Evolutionary conservation across 2,329 filamentous ascomycete species (phyloP).

Genomic region (Colletotrichum sp.): DNA sequence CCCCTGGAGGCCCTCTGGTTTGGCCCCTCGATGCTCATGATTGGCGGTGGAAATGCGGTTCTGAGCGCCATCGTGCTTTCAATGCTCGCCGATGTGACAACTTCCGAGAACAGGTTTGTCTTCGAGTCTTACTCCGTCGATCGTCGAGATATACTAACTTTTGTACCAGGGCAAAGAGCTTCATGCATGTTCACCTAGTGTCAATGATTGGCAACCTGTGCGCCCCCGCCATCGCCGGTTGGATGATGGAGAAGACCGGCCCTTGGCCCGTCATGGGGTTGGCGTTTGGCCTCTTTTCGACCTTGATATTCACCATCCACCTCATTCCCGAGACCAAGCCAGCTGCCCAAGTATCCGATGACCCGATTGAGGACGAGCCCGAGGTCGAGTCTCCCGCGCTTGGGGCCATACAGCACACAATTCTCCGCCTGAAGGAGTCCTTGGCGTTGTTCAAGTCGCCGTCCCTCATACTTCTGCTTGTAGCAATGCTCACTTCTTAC

Average conservation of each 20-base stretch:
- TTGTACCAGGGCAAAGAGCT: slow-evolving; percentile 35
- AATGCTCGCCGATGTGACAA: slow-evolving; percentile 40
- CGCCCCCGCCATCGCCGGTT: slow-evolving; percentile 38
- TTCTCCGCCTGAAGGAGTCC: slow-evolving; percentile 23
- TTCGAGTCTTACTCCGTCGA: background rate
- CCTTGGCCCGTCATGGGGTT: slow-evolving; percentile 29
- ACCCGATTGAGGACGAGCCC: slow-evolving; percentile 4
- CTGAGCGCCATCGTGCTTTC: slow-evolving; percentile 34
- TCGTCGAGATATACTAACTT: background rate
- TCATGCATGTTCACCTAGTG: slow-evolving; percentile 35
- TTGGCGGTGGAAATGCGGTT: slow-evolving; percentile 41
- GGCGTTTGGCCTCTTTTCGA: background rate
- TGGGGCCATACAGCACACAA: slow-evolving; percentile 1
- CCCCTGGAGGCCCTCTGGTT: slow-evolving; percentile 38
- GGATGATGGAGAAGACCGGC: slow-evolving; percentile 37
- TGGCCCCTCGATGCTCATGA: slow-evolving; percentile 32
- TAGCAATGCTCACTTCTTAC: slow-evolving; percentile 20
- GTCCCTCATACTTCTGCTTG: slow-evolving; percentile 32
- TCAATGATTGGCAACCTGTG: slow-evolving; percentile 38
- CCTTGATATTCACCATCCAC: slow-evolving; percentile 22
- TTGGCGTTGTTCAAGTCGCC: slow-evolving; percentile 27
- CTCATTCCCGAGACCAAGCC: slow-evolving; percentile 33
- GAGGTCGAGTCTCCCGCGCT: background rate
- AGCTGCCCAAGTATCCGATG: background rate
- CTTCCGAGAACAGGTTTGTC: slow-evolving; percentile 38